Evolutionary conservation across 306 rosid species (phyloP).

Genomic region (Pueraria montana): DNA sequence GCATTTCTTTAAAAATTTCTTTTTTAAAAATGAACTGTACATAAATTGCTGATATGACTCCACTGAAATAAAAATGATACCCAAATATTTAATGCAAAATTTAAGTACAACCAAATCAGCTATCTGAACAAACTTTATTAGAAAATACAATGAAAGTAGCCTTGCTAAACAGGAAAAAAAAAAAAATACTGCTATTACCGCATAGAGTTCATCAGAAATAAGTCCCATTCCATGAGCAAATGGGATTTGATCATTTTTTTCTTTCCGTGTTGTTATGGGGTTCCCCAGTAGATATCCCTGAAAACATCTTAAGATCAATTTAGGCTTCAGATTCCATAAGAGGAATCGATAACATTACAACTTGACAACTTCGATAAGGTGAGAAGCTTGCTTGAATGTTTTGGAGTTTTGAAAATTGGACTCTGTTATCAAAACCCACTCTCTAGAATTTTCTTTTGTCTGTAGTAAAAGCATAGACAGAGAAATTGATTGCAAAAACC

Average conservation of each 20-base stretch:
- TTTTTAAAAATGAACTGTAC: background rate
- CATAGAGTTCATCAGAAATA: slow-evolving; percentile 71
- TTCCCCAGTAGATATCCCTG: slow-evolving; percentile 82
- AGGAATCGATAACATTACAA: background rate
- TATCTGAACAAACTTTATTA: background rate
- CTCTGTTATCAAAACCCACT: background rate
- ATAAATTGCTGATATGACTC: background rate
- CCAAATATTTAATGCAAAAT: background rate
- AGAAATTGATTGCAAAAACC: slow-evolving; percentile 52
- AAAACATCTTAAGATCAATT: background rate
- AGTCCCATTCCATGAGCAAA: slow-evolving; percentile 73
- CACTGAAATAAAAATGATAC: background rate
- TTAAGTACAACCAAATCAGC: background rate
- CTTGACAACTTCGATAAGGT: background rate
- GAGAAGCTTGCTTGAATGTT: background rate
- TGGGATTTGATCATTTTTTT: slow-evolving; percentile 35
- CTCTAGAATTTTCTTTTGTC: background rate
- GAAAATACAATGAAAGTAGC: background rate
- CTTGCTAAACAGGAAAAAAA: background rate
- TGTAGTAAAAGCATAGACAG: background rate
- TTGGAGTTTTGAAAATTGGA: background rate
- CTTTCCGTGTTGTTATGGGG: slow-evolving; percentile 7
- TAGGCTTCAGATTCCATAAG: too few relatives aligned
- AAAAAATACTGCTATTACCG: slow-evolving; percentile 45
- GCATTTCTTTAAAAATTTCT: background rate